These are phyloP conservation scores for Blastobotrys aristatus DNA, from an alignment of 1,139 yeast species.

Conservation along the genomic window DNA sequence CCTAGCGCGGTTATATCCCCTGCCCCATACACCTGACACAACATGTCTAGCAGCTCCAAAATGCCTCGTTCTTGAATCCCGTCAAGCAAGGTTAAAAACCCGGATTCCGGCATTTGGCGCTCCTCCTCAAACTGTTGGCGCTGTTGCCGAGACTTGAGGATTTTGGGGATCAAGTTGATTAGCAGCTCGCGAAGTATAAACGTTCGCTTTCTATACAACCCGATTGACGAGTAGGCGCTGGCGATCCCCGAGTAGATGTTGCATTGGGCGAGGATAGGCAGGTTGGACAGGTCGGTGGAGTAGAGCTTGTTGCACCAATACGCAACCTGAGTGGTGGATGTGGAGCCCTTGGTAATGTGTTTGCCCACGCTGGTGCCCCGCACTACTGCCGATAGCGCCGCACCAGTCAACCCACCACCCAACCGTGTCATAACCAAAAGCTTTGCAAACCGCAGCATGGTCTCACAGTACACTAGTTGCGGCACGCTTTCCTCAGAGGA, in stretches of 20 bases:
- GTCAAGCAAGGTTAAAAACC: slow-evolving; percentile 15
- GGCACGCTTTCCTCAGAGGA: slow-evolving; percentile 77
- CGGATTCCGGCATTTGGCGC: slow-evolving; percentile 3
- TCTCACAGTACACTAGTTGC: slow-evolving; percentile 71
- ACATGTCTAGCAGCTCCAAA: slow-evolving; percentile 29
- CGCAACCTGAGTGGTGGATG: slow-evolving; percentile 28
- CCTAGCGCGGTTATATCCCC: slow-evolving; percentile 30
- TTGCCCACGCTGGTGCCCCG: slow-evolving; percentile 29
- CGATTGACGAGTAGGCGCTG: slow-evolving; percentile 55
- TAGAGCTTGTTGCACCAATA: slow-evolving; percentile 40
- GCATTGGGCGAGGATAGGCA: slow-evolving; percentile 31
- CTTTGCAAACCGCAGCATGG: slow-evolving; percentile 57
- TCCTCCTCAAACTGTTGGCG: slow-evolving; percentile 12
- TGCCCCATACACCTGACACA: slow-evolving; percentile 31
- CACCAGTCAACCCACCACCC: slow-evolving; percentile 46
- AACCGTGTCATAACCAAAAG: slow-evolving; percentile 53
- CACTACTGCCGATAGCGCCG: slow-evolving; percentile 42
- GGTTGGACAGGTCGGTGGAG: slow-evolving; percentile 47
- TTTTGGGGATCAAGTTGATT: slow-evolving; percentile 32
- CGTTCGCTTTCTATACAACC: slow-evolving; percentile 61
- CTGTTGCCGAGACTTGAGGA: slow-evolving; percentile 13
- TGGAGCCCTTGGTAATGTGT: slow-evolving; percentile 26
- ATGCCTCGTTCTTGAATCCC: slow-evolving; percentile 23
- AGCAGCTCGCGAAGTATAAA: slow-evolving; percentile 62
- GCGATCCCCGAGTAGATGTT: slow-evolving; percentile 64